Conservation (phyloP, 164 flowering plant species). For the Chimonanthus salicifolius region DNA sequence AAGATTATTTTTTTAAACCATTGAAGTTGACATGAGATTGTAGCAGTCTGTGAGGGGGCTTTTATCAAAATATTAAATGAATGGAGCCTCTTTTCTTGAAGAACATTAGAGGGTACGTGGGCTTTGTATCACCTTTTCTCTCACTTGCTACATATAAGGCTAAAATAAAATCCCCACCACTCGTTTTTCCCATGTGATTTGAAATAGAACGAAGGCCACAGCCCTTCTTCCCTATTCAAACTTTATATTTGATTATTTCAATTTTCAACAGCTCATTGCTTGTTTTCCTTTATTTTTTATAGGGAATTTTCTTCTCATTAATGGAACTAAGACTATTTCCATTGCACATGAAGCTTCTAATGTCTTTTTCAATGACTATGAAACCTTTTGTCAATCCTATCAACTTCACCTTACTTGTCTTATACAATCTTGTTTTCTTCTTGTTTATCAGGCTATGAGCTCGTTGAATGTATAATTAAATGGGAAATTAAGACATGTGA, state of each 20-base stretch:
- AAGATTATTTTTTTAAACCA: too few relatives aligned
- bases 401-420: neutral
- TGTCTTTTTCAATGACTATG: neutral
- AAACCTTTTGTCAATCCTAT: neutral
- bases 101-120: neutral
- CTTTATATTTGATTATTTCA: neutral
- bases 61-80: too few relatives aligned
- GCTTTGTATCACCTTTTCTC: too few relatives aligned
- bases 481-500: neutral
- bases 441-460: neutral
- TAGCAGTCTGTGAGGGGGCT: too few relatives aligned
- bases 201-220: neutral
- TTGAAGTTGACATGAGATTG: too few relatives aligned
- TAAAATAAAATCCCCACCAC: neutral
- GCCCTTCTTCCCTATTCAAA: neutral
- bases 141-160: neutral
- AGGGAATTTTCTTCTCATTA: neutral
- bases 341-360: neutral
- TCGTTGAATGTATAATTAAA: too few relatives aligned
- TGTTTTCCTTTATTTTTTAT: neutral
- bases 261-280: neutral
- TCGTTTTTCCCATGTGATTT: neutral
- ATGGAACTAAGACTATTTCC: neutral
- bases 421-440: neutral
- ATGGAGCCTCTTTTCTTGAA: neutral